Evolutionary conservation across 768 basidiomycete species (phyloP), one percentile per base, ranked within the genome.

Genomic region (Galerina sulciceps): DNA sequence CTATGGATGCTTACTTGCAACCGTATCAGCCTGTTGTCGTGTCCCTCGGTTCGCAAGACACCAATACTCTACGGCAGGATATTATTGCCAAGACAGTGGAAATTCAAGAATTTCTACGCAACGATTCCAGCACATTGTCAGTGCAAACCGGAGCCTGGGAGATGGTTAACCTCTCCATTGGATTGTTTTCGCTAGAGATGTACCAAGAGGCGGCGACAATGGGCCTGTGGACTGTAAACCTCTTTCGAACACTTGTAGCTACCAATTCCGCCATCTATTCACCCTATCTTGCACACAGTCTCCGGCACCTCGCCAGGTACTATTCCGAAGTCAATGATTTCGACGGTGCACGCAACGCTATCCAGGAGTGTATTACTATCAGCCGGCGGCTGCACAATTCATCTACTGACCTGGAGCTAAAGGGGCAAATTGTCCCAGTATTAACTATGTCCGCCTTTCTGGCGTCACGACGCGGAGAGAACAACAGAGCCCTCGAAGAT

Each of bases 91-190:
- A 60, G 20, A 51, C 55, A 4, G 41, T 60, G 10, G 58, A 59
- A 23, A 59, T 63, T 26, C 62, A 57, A 34, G 40, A 53, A 2
- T 43, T 50, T 43, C 52, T 63, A 11, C 55, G 47, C 13, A 57
- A 53, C 40, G 58, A 54, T 13, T 60, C 62, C 1, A 45, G 40
- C 6, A 46, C 45, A 2, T 26, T 60, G n/a, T 63, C 62, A 0
- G 57, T 63, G 5, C 62, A 63, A 50, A 54, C 55, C 34, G 62
- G 62, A 11, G 58, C 62, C 3, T 63, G 62, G 62, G 55, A 53
- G 35, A 59, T 63, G 58, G 62, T 63, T 17, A 60, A 57, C n/a
- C 62, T 63, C 20, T 52, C 55, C n/a, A 63, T 59, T 22, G 58
- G 55, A 13, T 42, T 63, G 1, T 34, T 50, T 23, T 37, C 59